Conservation (phyloP, 352 stramenopile genomes). For the Phytophthora litchii region DNA sequence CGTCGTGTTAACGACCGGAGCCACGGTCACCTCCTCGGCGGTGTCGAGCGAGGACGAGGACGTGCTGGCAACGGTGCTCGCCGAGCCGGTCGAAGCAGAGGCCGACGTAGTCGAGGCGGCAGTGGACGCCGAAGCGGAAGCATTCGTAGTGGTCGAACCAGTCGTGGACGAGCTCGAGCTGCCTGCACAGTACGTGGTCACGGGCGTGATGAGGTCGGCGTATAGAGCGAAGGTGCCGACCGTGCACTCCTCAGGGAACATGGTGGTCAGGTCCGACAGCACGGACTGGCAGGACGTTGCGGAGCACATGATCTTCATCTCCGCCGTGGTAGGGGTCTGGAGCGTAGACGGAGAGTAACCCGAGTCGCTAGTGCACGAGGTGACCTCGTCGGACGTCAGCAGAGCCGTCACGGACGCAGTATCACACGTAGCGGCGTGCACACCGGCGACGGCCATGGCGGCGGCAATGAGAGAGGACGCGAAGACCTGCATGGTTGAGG, state of each 20-base stretch:
- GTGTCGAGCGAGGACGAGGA: slow-evolving; percentile 21
- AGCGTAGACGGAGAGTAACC: slow-evolving; percentile 39
- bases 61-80: slow-evolving; percentile 1
- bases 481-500: slow-evolving; percentile 38
- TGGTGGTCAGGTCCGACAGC: slow-evolving; percentile 28
- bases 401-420: slow-evolving; percentile 25
- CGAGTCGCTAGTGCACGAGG: slow-evolving; percentile 34
- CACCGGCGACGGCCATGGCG: slow-evolving; percentile 21
- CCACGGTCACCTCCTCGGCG: slow-evolving; percentile 27
- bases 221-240: slow-evolving; percentile 35
- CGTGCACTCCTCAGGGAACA: slow-evolving; percentile 43
- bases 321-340: slow-evolving; percentile 18
- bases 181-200: slow-evolving; percentile 34
- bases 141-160: slow-evolving; percentile 13
- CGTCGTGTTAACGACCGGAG: slow-evolving; percentile 27
- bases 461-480: slow-evolving; percentile 19
- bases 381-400: slow-evolving; percentile 14
- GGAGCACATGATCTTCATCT: slow-evolving; percentile 37
- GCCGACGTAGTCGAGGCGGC: slow-evolving; percentile 16
- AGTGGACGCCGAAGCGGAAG: slow-evolving; percentile 12
- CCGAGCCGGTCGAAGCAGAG: slow-evolving; percentile 19
- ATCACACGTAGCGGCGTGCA: slow-evolving; percentile 34
- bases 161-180: slow-evolving; percentile 19
- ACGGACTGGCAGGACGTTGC: slow-evolving; percentile 35
- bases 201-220: slow-evolving; percentile 37